Percentiles rank a stretch among this genome's conserved stretches.
phyloP scores from a whole-genome alignment of 2,329 filamentous ascomycete species.

The Phaeophleospora eucalypticola region DNA sequence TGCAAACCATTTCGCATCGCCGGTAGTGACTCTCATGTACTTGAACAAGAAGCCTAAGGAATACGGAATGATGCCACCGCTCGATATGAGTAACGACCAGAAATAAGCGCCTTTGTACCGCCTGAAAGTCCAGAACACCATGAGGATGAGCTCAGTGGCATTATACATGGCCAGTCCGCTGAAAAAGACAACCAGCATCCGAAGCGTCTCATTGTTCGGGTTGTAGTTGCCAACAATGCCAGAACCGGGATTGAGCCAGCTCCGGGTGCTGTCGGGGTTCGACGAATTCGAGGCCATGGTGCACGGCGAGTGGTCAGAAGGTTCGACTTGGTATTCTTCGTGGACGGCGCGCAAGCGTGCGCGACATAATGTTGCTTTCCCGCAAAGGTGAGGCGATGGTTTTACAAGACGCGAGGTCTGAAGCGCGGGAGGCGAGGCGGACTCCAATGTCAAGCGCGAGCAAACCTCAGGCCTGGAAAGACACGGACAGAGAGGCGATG shows the following conservation, averaged over 20 bases:
- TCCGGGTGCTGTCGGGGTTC: no score
- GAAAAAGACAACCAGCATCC: conserved; percentile 30
- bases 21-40: conserved; percentile 36
- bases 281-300: no score
- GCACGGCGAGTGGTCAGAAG: no score
- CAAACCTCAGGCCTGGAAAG: no score
- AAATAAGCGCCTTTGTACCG: conserved; percentile 47
- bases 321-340: no score
- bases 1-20: conserved; percentile 22
- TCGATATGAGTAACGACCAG: conserved; percentile 45
- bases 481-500: no score
- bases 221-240: conserved; percentile 29
- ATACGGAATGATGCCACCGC: conserved; percentile 45
- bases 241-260: conserved; percentile 29
- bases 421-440: no score
- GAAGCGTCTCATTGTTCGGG: conserved; percentile 24
- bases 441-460: no score
- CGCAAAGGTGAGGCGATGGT: no score
- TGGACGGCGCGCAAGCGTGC: no score
- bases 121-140: conserved; percentile 48
- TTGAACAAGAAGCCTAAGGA: conserved; percentile 47
- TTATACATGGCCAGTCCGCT: conserved; percentile 33
- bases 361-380: no score
- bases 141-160: conserved; percentile 29
- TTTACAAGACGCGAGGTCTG: no score